phyloP scores from a whole-genome alignment of 139 green algal species.

The Haematococcus lacustris region DNA sequence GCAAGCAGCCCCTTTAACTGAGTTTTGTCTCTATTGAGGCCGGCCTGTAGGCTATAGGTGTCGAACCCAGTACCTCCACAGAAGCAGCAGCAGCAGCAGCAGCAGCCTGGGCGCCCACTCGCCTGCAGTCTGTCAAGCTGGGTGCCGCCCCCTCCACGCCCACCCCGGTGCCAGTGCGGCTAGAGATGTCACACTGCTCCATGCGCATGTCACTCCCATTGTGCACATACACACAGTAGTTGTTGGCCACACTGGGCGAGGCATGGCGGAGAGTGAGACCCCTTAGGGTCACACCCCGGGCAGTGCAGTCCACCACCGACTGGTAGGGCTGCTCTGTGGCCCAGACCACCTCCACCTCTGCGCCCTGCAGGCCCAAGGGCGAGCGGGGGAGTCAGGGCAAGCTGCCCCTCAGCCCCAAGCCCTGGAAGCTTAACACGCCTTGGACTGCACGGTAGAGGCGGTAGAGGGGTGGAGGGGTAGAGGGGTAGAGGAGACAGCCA shows the following conservation, averaged over 20 bases:
- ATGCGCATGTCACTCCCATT: background rate
- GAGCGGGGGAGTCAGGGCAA: no score
- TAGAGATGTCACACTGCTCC: conserved; percentile 9
- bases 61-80: no score
- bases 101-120: no score
- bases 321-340: conserved; percentile 15
- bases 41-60: background rate
- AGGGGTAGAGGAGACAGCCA: no score
- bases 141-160: conserved; percentile 26
- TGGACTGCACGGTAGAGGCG: no score
- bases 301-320: conserved; percentile 3
- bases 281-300: background rate
- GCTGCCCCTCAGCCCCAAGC: no score
- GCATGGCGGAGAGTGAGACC: conserved; percentile 34
- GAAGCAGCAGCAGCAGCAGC: no score
- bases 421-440: no score
- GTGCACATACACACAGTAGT: conserved; percentile 39
- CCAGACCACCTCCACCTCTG: conserved; percentile 14
- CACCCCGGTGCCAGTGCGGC: conserved; percentile 26
- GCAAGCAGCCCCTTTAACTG: no score
- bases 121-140: background rate
- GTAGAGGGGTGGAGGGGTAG: no score
- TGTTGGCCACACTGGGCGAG: conserved; percentile 42
- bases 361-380: no score
- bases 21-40: no score